phyloP scores from a whole-genome alignment of 257 asterid genomes.

The Rhazya stricta region DNA sequence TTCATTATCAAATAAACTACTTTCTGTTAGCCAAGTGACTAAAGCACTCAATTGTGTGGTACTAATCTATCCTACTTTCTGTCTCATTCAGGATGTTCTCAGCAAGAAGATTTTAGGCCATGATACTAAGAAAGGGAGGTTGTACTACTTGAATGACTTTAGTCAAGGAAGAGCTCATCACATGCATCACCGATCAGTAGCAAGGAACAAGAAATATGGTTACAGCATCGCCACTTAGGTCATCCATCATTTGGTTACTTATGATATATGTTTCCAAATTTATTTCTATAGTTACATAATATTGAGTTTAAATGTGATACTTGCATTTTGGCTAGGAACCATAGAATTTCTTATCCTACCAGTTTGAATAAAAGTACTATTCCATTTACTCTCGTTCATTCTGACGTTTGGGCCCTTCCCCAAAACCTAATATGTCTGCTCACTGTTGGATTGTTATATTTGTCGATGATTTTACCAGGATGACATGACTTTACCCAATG shows the following conservation, averaged over 20 bases:
- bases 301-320: not conserved
- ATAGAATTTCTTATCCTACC: not conserved
- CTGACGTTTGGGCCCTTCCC: conserved; percentile 6
- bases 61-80: not conserved
- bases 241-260: conserved; percentile 12
- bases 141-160: conserved; percentile 15
- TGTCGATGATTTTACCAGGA: conserved; percentile 5
- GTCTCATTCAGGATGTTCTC: conserved; percentile 7
- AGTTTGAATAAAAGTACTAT: not conserved
- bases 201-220: conserved; percentile 2
- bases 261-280: not conserved
- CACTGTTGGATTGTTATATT: conserved; percentile 2
- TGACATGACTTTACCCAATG: conserved; percentile 4
- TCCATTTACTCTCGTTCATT: not conserved
- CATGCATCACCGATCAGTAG: no score
- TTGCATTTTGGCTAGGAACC: conserved; percentile 2
- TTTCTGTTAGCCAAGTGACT: not conserved
- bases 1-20: not conserved
- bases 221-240: not conserved
- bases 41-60: not conserved
- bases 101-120: conserved; percentile 12
- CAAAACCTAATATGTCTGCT: not conserved
- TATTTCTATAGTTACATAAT: not conserved
- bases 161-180: not conserved
- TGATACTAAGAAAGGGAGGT: conserved; percentile 6